Conservation (phyloP, 83 land plant genomes). For the Picea abies region DNA sequence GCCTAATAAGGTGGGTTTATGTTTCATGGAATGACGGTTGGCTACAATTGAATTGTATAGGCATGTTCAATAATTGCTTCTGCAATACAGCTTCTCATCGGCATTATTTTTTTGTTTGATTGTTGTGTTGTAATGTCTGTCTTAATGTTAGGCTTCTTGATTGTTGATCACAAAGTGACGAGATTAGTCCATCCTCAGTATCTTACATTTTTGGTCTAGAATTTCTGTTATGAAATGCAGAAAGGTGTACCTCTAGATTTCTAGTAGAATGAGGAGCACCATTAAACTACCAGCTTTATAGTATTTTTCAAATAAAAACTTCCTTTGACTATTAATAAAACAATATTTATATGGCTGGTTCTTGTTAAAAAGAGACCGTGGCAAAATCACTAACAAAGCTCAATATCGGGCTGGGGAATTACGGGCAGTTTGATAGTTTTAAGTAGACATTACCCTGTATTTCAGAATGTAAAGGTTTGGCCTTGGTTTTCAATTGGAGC, state of each 20-base stretch:
- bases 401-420: too few species aligned
- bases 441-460: not conserved
- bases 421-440: not conserved
- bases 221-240: not conserved
- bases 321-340: too few species aligned
- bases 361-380: too few species aligned
- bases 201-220: not conserved
- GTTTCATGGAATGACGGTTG: not conserved
- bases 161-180: not conserved
- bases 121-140: not conserved
- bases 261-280: not conserved
- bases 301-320: too few species aligned
- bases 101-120: not conserved
- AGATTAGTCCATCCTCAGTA: not conserved
- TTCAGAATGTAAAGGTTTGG: not conserved
- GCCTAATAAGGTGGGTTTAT: not conserved
- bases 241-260: not conserved
- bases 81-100: not conserved
- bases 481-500: constrained; percentile 3
- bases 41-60: not conserved
- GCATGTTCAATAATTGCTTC: not conserved
- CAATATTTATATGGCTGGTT: too few species aligned
- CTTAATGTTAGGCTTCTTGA: not conserved
- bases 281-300: too few species aligned
- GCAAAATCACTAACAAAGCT: too few species aligned